Base-by-base conservation (phyloP, 805 yeast species). In the Lachancea waltii region DNA sequence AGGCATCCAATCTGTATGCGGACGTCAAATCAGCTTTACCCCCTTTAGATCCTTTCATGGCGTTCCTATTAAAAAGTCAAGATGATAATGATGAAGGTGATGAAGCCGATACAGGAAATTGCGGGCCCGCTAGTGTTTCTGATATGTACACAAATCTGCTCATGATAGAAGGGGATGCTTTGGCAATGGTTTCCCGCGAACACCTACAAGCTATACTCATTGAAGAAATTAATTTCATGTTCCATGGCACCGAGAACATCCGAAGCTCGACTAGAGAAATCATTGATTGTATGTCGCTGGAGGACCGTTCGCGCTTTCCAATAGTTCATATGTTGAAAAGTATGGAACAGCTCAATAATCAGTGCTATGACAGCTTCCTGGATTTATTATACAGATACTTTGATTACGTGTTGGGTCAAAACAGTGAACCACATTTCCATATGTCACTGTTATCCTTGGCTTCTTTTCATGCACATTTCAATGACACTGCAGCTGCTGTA, bases 381-480 rank as follows among this genome's bases (percentile, higher is more conserved):
- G 64, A 79, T 62, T 63, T 79, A 50, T 55, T 84, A 49, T 76
- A 75, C 50, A 57, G 73, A 30, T 75, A 73, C 44, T 84, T 79
- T 55, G 94, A 84, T 57, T 81, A 83, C 38, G 77, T 81, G 77
- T 77, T 82, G 59, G 76, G 86, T 7, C 73, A 71, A 41, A 72
- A 72, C 45, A 75, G 77, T 23, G 75, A 75, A 40, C 69, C 72
- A 30, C 77, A 77, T 47, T 85, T 83, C 50, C 95, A 85, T 52
- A 80, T 81, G 56, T 89, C 94, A 1, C 63, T 85, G 22, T 66
- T 85, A 14, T 78, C 83, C 2, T 62, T 81, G 33, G 94, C 92
- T 0, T 68, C 83, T 0, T 61, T 84, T 28, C 86, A 85, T 47
- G 79, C 81, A 16, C 73, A 72, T 36, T 83, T 81, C 54, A 77